Base-by-base conservation (phyloP, 108 stramenopile genomes). In the Epipyxis sp. region DNA sequence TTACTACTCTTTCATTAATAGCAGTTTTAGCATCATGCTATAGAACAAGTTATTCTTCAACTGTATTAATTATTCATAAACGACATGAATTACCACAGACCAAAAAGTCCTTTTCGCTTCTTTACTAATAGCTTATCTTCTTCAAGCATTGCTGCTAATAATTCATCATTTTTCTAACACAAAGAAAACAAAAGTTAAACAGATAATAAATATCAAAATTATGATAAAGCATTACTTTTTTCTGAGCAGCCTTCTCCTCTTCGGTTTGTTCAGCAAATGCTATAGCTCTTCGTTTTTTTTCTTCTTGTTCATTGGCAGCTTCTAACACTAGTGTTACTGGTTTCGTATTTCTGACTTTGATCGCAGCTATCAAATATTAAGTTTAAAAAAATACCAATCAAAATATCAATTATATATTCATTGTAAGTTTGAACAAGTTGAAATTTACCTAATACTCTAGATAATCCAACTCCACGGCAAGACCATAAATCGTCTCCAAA, bases 401-500 rank as follows among this genome's bases (percentile, higher is more conserved):
- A n/a, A n/a, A n/a, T n/a, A n/a, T n/a, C n/a, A n/a, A n/a, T n/a
- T n/a, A n/a, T n/a, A n/a, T n/a, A n/a, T n/a, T n/a, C n/a, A n/a
- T n/a, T n/a, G n/a, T n/a, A n/a, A n/a, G n/a, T n/a, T n/a, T n/a
- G n/a, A n/a, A n/a, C n/a, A n/a, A n/a, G n/a, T n/a, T n/a, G n/a
- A n/a, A n/a, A n/a, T n/a, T n/a, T n/a, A n/a, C n/a, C n/a, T n/a
- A 94, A 79, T 0, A 95, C 93, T 1, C 92, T 86, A 42, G 88
- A 83, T 42, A 97, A 78, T n/a, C 96, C 94, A 0, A 87, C 93
- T 25, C 94, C 94, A 46, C 92, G 84, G 35, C 89, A 87, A 62
- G 89, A 88, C 96, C 96, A 97, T 90, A 95, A 91, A 80, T 97
- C 84, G 82, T 95, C 90, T 16, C 96, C 96, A 81, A 97, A 97